phyloP scores from a whole-genome alignment of 1,284 basidiomycete species.

The Moesziomyces sp. region DNA sequence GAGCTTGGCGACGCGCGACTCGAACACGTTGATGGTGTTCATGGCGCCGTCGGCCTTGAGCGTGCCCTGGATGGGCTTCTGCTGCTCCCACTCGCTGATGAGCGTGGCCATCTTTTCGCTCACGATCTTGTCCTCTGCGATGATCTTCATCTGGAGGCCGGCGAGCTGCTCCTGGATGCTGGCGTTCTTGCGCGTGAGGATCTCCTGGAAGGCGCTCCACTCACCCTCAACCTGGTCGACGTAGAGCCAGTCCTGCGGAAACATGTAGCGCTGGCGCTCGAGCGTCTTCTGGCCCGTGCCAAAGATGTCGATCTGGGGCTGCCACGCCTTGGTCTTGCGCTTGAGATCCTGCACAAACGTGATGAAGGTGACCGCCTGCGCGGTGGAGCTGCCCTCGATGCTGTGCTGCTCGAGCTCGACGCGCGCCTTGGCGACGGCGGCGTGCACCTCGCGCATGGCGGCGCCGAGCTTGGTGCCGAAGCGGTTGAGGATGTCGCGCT shows the following conservation, averaged over 20 bases:
- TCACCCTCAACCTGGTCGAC: constrained; percentile 96
- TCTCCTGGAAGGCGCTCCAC: constrained; percentile 98
- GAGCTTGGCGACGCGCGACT: constrained; percentile 85
- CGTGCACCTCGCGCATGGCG: constrained; percentile 96
- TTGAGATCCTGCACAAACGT: constrained; percentile 99
- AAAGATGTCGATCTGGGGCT: constrained; percentile 94
- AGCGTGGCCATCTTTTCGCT: constrained; percentile 80
- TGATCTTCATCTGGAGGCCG: constrained; percentile 95
- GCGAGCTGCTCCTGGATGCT: constrained; percentile 98
- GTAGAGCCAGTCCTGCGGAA: constrained; percentile 96
- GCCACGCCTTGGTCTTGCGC: constrained; percentile 94
- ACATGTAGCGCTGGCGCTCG: constrained; percentile 95
- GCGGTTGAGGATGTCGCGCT: constrained; percentile 88
- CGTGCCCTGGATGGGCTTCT: constrained; percentile 93
- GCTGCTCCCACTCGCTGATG: constrained; percentile 91
- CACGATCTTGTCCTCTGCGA: constrained; percentile 94
- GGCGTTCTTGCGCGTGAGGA: constrained; percentile 96
- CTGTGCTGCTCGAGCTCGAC: constrained; percentile 92
- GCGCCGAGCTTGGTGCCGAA: constrained; percentile 92
- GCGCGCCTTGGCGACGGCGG: constrained; percentile 87
- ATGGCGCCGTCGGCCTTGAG: constrained; percentile 95
- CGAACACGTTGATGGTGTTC: constrained; percentile 93
- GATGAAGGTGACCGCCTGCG: constrained; percentile 97
- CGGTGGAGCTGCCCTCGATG: constrained; percentile 77
- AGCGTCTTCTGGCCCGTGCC: constrained; percentile 94